Conservation (phyloP, 495 filamentous ascomycete species). For the Podospora bellae-mahoneyi region DNA sequence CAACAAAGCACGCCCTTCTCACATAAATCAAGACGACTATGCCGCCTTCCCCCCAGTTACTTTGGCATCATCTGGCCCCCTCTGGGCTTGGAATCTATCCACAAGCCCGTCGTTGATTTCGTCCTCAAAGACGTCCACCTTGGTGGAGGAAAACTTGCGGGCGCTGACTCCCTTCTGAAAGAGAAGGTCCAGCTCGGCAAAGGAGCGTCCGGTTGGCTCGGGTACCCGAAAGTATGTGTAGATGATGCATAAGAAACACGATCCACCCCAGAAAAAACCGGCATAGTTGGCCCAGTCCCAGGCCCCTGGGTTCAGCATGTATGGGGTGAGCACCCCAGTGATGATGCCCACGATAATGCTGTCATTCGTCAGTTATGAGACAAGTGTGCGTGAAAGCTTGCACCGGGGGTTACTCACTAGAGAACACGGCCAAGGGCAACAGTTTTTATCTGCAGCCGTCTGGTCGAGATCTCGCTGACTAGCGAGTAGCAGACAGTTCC, state of each 20-base stretch:
- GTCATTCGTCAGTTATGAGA: not conserved
- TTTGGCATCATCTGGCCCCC: not conserved
- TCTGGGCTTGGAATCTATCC: slow-evolving; percentile 41
- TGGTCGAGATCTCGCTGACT: slow-evolving; percentile 69
- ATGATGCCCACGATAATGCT: slow-evolving; percentile 67
- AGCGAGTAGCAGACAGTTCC: slow-evolving; percentile 78
- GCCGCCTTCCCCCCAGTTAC: slow-evolving; percentile 5
- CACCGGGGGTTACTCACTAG: slow-evolving; percentile 43
- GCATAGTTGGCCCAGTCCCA: slow-evolving; percentile 75
- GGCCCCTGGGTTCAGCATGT: slow-evolving; percentile 69
- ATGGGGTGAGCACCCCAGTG: slow-evolving; percentile 66
- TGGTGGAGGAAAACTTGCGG: slow-evolving; percentile 62
- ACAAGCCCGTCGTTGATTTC: slow-evolving; percentile 51
- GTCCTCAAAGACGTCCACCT: slow-evolving; percentile 66
- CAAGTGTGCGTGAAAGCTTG: no score
- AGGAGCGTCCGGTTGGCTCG: slow-evolving; percentile 66
- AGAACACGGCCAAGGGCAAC: slow-evolving; percentile 61
- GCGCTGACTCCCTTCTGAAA: slow-evolving; percentile 65
- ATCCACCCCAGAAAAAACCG: slow-evolving; percentile 79
- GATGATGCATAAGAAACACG: slow-evolving; percentile 68
- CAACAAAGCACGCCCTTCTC: not conserved
- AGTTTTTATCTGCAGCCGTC: slow-evolving; percentile 74
- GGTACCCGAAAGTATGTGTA: slow-evolving; percentile 76
- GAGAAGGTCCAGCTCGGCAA: slow-evolving; percentile 70
- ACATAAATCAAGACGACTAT: not conserved